These are phyloP conservation scores for Lentinula guzmanii DNA, from an alignment of 768 basidiomycete species.

Conservation along the genomic window DNA sequence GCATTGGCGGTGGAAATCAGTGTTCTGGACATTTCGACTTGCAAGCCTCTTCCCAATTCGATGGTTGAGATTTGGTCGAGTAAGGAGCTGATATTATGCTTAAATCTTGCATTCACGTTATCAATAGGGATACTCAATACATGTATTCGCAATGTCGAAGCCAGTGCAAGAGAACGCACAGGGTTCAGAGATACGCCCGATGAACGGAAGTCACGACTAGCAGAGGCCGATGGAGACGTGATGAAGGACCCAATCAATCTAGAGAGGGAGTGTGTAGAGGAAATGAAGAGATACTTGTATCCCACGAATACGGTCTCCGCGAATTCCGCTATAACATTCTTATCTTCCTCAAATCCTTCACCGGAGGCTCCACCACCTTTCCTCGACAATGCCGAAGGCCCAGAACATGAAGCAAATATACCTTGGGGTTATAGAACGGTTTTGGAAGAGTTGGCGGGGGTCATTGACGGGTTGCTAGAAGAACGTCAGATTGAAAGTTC, in stretches of 20 bases:
- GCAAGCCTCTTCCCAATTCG: slow-evolving; percentile 29
- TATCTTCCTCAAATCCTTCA: neutral
- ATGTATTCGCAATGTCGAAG: slow-evolving; percentile 92
- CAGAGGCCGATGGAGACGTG: neutral
- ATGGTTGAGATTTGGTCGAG: slow-evolving; percentile 33
- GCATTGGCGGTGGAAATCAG: slow-evolving; percentile 30
- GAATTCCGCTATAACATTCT: neutral
- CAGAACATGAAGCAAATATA: too few relatives aligned
- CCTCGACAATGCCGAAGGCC: too few relatives aligned
- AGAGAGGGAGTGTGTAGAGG: slow-evolving; percentile 3
- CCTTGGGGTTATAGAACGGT: slow-evolving; percentile 17
- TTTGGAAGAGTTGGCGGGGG: slow-evolving; percentile 28
- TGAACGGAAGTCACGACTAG: neutral
- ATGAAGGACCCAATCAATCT: slow-evolving; percentile 11
- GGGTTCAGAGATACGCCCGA: neutral
- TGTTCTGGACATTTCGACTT: slow-evolving; percentile 32
- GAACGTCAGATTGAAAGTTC: slow-evolving; percentile 42
- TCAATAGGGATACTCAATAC: slow-evolving; percentile 86
- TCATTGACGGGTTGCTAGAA: slow-evolving; percentile 45
- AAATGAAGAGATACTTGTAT: neutral
- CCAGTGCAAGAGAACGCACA: slow-evolving; percentile 44
- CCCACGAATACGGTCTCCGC: neutral
- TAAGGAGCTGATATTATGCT: slow-evolving; percentile 7
- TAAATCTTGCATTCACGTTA: slow-evolving; percentile 28
- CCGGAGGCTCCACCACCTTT: too few relatives aligned